phyloP scores from a whole-genome alignment of 2,329 filamentous ascomycete species.

The Pseudohalonectria lignicola region DNA sequence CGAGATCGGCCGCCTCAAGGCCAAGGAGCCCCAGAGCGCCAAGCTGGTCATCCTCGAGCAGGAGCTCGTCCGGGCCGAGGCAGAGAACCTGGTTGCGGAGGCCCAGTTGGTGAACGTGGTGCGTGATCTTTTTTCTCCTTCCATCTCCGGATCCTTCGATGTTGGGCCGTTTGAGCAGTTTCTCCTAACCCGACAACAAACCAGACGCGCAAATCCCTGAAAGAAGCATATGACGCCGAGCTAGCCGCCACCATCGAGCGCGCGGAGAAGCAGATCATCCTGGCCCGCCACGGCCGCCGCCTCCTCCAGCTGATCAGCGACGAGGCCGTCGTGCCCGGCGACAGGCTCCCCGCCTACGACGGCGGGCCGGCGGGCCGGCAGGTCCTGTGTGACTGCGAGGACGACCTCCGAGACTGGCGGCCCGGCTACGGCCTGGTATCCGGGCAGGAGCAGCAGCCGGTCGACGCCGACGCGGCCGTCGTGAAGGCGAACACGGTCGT shows the following conservation, averaged over 20 bases:
- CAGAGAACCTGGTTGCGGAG: conserved; percentile 90
- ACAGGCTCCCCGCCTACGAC: conserved; percentile 59
- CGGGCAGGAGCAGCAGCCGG: conserved; percentile 19
- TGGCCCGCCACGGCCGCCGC: conserved; percentile 81
- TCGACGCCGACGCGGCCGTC: conserved; percentile 5
- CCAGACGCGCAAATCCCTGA: conserved; percentile 89
- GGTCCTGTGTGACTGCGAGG: conserved; percentile 85
- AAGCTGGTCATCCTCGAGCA: conserved; percentile 82
- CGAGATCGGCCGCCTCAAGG: conserved; percentile 84
- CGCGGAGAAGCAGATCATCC: conserved; percentile 90
- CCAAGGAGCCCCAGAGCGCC: conserved; percentile 79
- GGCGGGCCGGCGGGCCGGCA: conserved; percentile 60
- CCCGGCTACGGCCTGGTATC: conserved; percentile 19
- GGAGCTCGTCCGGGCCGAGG: conserved; percentile 90
- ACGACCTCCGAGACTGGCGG: conserved; percentile 70
- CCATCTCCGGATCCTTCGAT: not conserved
- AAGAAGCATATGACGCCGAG: conserved; percentile 84
- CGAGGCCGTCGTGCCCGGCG: conserved; percentile 78
- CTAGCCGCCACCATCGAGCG: conserved; percentile 88
- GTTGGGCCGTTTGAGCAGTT: too few relatives aligned
- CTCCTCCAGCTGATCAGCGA: conserved; percentile 82
- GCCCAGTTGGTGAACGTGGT: conserved; percentile 93
- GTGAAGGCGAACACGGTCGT: not conserved
- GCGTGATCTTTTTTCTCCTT: conserved; percentile 12
- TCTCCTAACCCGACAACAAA: not conserved